Base-by-base conservation (phyloP, 2,329 filamentous ascomycete genomes). In the Decorospora gaudefroyi region DNA sequence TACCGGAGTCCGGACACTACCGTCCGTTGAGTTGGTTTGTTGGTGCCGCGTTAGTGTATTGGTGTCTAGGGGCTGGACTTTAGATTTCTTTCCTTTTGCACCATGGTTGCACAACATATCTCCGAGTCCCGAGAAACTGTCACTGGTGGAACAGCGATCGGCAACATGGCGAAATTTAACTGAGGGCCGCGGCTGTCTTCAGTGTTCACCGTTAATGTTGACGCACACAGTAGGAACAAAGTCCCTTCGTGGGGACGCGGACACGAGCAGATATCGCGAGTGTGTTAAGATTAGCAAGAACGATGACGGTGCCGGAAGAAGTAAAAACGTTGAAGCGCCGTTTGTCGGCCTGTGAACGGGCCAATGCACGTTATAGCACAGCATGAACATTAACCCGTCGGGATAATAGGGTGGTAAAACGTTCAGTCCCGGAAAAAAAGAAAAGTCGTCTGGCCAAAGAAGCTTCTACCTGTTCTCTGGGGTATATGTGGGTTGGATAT, bases 201-300 rank as follows among this genome's bases (percentile, higher is more conserved):
- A 15, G 17, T 38, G 27, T 36, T 27, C 15, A 23, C 23, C 25
- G 34, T 27, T 36, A 18, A 26, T 26, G 32, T 22, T 23, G 33
- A 22, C 33, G 22, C 33, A 36, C 33, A 17, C 13, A 3, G 26
- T 16, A 18, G 37, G 32, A n/a, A n/a, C n/a, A n/a, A n/a, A n/a
- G n/a, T n/a, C n/a, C n/a, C n/a, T n/a, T n/a, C n/a, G n/a, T n/a
- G 43, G 43, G 37, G 43, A 42, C 15, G 36, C 42, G 37, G 23
- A 29, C 6, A 22, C 6, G 15, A 21, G 21, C 34, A 40, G 35
- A 19, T 11, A 8, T n/a, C n/a, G n/a, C n/a, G n/a, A n/a, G n/a
- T n/a, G n/a, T n/a, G n/a, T n/a, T n/a, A n/a, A n/a, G 15, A 30
- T 13, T 9, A 23, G 15, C n/a, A 27, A 11, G 27, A 16, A 35